Base-by-base conservation (phyloP, 2,329 filamentous ascomycete genomes). In the Botryotinia globosa region DNA sequence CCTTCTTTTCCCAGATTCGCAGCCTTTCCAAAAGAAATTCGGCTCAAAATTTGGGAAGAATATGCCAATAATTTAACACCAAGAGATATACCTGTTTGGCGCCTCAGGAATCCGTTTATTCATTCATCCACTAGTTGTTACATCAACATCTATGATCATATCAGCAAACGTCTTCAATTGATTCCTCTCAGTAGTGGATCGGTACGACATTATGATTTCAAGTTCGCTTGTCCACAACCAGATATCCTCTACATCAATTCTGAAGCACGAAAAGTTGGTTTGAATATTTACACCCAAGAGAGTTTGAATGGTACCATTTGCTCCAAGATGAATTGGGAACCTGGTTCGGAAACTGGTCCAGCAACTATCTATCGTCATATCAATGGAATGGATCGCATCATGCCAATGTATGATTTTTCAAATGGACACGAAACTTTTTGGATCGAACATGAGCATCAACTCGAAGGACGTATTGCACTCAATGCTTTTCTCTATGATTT, bases 401-500 rank as follows among this genome's bases (percentile, higher is more conserved):
- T 67, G 65, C 65, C 48, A 2, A 67, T 67, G 48, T 56, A 42
- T 14, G 65, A 67, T 37, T 51, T 32, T n/a, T 54, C 25, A 14
- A 39, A 56, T 22, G 48, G 34, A 32, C 48, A 67, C 10, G n/a
- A 54, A 8, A 37, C 20, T 4, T 56, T 56, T 16, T 67, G 48
- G 65, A 3, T 32, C 34, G 48, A 67, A 39, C 48, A 67, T 56
- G 45, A 67, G 9, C 48, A 67, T 56, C 37, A 39, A 22, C 34
- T 67, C 3, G 48, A 67, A 51, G 65, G 48, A 56, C 18, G n/a
- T 2, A 18, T 67, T 25, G 65, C 48, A 8, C n/a, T 56, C 20
- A 42, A 56, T 67, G 65, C 48, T 44, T 67, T 67, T 20, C 65
- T 67, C 18, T 67, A 67, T 10, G 65, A 67, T 25, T 67, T 67